Evolutionary conservation across 148 eudicot species (phyloP), one percentile per base, ranked within the genome.

Genomic region (Rhododendron henanense): DNA sequence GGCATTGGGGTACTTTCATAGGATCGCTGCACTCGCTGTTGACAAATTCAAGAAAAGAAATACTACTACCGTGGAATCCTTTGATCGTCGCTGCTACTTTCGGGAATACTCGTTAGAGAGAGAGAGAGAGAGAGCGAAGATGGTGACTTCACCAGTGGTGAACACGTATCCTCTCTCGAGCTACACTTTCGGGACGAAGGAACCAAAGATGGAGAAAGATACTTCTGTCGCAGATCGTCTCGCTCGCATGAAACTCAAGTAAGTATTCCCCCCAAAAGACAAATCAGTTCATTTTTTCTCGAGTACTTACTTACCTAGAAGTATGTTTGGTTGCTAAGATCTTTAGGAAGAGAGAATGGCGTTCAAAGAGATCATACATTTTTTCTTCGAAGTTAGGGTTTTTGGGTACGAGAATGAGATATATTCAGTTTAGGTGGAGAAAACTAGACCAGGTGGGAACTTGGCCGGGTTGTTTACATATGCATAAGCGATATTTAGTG

Each of bases 241-340:
- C 79, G 94, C 99, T 84, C 97, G 99, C 35, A 95, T 96, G 98
- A 94, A 90, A 92, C 84, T 90, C 96, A 96, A 95, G 99, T 95
- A 88, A 10, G 87, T 79, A 15, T 7, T 15, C 39, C 10, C 57
- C 19, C 16, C 2, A 23, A 6, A 80, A 80, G 2, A 15, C 2
- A 75, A 37, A 35, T 16, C 79, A 79, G 14, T n/a, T 11, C 31
- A 3, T 47, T 11, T 10, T 59, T 28, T 8, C 28, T 8, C 18
- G 0, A 69, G 37, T 13, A 73, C 16, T 31, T 71, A 10, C 15
- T 21, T 61, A 41, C 14, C 14, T n/a, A 28, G 74, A 67, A 67
- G 14, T 47, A 31, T 13, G 19, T 48, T 48, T 48, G 59, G 59
- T 25, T 48, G 16, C 82, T 31, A 35, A 81, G 11, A 13, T 11